Conservation (phyloP, 192 early-diverging fungal genomes). For the Diversispora epigaea region DNA sequence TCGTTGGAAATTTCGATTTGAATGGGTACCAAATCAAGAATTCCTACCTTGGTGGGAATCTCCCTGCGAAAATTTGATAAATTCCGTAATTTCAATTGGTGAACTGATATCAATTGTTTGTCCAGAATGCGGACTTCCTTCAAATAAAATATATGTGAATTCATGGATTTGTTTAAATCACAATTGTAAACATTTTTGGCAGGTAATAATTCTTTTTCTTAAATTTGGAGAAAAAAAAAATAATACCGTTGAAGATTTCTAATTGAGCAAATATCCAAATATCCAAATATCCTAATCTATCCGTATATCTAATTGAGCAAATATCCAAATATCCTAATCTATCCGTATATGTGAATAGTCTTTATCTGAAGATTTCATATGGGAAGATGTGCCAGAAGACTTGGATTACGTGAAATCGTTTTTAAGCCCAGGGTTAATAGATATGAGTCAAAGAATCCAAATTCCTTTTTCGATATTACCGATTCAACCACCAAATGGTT, state of each 20-base stretch:
- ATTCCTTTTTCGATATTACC: background rate
- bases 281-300: background rate
- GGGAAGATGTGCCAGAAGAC: background rate
- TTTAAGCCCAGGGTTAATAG: background rate
- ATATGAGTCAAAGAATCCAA: too few relatives aligned
- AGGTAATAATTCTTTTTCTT: background rate
- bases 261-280: background rate
- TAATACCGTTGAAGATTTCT: background rate
- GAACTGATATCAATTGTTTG: background rate
- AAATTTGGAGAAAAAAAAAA: background rate
- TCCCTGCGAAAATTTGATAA: background rate
- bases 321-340: background rate
- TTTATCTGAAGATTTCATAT: background rate
- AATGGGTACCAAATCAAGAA: slow-evolving; percentile 4
- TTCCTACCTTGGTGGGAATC: slow-evolving; percentile 4
- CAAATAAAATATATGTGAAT: background rate
- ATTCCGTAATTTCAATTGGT: background rate
- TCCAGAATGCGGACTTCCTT: background rate
- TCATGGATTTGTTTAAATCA: background rate
- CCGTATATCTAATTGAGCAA: background rate
- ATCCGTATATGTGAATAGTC: background rate
- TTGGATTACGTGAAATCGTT: background rate
- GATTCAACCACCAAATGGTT: background rate
- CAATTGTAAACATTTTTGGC: background rate
- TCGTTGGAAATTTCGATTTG: slow-evolving; percentile 18